phyloP scores from a whole-genome alignment of 331 rosid species.

The Dryas integrifolia region DNA sequence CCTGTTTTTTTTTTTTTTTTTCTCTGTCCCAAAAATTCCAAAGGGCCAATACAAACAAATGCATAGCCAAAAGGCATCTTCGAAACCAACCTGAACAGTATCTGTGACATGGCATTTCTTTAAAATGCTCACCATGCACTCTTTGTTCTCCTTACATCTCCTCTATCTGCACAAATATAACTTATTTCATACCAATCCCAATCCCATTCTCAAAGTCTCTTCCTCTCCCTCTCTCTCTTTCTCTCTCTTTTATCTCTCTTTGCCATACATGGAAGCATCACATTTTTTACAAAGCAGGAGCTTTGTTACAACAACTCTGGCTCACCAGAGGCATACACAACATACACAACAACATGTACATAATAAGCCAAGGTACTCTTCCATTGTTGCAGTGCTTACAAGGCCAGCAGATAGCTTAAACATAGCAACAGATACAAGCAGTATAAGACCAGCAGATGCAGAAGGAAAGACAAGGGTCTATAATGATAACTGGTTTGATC shows the following conservation, averaged over 20 bases:
- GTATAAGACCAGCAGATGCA: slow-evolving; percentile 19
- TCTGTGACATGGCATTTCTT: slow-evolving; percentile 20
- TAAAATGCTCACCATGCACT: slow-evolving; percentile 44
- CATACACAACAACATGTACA: slow-evolving; percentile 4
- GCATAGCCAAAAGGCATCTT: slow-evolving; percentile 26
- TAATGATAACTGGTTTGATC: slow-evolving; percentile 70
- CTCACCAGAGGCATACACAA: slow-evolving; percentile 22
- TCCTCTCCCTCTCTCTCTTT: slow-evolving; percentile 16
- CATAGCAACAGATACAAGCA: background rate
- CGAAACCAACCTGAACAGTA: slow-evolving; percentile 1
- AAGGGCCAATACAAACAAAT: slow-evolving; percentile 10
- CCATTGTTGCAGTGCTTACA: slow-evolving; percentile 41
- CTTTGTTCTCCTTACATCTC: slow-evolving; percentile 23
- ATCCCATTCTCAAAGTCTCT: background rate
- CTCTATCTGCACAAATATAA: background rate
- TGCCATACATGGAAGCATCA: slow-evolving; percentile 26
- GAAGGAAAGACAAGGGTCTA: slow-evolving; percentile 30
- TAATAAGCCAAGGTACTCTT: slow-evolving; percentile 24
- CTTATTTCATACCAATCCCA: background rate
- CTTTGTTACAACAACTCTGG: slow-evolving; percentile 24
- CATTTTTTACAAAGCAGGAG: slow-evolving; percentile 32
- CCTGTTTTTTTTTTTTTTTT: background rate
- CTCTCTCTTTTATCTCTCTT: background rate
- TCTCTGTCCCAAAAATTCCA: background rate
- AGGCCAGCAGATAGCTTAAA: slow-evolving; percentile 32